Evolutionary conservation across 768 basidiomycete genomes (phyloP).

Genomic region (Galerina marginata): DNA sequence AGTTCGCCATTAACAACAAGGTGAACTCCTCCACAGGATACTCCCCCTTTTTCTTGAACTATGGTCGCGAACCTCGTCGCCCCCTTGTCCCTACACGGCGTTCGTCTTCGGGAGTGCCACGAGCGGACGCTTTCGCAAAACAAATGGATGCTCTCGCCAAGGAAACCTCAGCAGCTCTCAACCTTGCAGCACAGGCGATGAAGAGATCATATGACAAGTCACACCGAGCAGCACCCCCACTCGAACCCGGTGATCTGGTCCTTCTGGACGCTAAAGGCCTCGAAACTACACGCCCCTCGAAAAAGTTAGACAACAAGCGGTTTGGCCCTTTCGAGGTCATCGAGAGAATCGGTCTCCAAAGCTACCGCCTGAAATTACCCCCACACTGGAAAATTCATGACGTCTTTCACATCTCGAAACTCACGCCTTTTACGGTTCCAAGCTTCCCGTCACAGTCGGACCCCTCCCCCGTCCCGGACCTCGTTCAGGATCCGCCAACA

Average conservation of each 20-base stretch:
- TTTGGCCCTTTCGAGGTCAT: slow-evolving; percentile 32
- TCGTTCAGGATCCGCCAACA: too few relatives aligned
- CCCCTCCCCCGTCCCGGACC: too few relatives aligned
- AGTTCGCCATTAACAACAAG: slow-evolving; percentile 39
- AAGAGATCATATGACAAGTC: not conserved
- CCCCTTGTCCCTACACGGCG: not conserved
- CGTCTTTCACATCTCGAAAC: not conserved
- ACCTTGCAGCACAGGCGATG: not conserved
- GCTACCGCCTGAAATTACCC: not conserved
- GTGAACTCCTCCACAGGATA: slow-evolving; percentile 27
- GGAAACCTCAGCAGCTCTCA: not conserved
- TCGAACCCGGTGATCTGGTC: slow-evolving; percentile 24
- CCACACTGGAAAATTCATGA: not conserved
- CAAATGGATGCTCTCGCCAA: not conserved
- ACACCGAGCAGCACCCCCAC: not conserved
- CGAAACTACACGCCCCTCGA: slow-evolving; percentile 10
- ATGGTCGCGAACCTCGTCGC: slow-evolving; percentile 19
- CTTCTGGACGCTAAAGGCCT: slow-evolving; percentile 26
- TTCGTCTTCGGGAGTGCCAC: not conserved
- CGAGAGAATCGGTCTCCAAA: slow-evolving; percentile 13
- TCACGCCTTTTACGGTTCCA: not conserved
- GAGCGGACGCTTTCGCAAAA: not conserved
- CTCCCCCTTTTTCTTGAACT: slow-evolving; percentile 35
- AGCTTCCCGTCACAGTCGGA: not conserved
- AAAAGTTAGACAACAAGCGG: slow-evolving; percentile 27